Evolutionary conservation across 2,329 filamentous ascomycete species (phyloP), one percentile per base, ranked within the genome.

Genomic region (Cytospora mali): DNA sequence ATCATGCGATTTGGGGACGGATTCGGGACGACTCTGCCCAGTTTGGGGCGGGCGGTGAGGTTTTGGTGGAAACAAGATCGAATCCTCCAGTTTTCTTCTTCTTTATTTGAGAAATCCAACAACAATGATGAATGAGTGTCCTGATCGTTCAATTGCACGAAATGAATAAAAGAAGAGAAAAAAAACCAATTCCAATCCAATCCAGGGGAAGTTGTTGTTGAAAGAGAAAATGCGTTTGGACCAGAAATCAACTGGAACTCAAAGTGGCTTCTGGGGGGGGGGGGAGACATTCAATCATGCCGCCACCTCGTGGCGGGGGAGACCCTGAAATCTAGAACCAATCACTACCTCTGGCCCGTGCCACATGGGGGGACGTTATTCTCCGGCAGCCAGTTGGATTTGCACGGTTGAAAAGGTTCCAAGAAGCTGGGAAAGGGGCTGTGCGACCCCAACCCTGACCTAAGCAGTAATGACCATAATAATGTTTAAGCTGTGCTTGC

Each of bases 1-100:
- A 64, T 66, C 64, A 64, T 64, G 58, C 62, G 64, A 66, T 62
- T 58, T 59, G 33, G 56, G 14, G 29, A 46, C 46, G 23, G 39
- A n/a, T 23, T 61, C 61, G 52, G 61, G 56, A 53, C 61, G 60
- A 65, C 21, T 49, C 60, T 62, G 60, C 27, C 27, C 42, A 33
- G 31, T 39, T 35, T n/a, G 35, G 33, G 57, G 31, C 51, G 61
- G 56, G 57, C 52, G 52, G 62, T 63, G 51, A 52, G 27, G 46
- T 60, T 35, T 35, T 35, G 33, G 33, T 35, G 33, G 33, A 35
- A 35, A 35, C 33, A 16, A 14, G 33, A 35, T 11, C 33, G 5
- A 35, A 14, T 35, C 33, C 33, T 35, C n/a, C n/a, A n/a, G 31
- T 33, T 33, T 33, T 33, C 31, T 33, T 33, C n/a, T 48, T 29